Conservation (phyloP, 2,329 filamentous ascomycete genomes). For the Orbilia quercus region DNA sequence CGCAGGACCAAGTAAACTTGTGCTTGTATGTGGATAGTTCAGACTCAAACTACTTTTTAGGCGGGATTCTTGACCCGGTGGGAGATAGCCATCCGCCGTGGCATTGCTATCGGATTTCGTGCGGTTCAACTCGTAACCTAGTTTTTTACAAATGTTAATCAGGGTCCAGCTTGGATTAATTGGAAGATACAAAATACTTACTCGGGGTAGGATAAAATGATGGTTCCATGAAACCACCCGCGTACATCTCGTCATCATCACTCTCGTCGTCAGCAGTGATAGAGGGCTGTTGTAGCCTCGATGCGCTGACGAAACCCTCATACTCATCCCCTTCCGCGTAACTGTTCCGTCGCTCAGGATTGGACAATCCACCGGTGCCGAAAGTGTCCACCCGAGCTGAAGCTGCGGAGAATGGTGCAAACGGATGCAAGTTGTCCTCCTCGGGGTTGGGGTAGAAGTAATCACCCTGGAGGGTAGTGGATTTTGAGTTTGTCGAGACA, state of each 20-base stretch:
- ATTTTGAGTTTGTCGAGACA: constrained; percentile 24
- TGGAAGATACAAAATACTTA: constrained; percentile 62
- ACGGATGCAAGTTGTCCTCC: constrained; percentile 70
- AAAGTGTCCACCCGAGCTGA: constrained; percentile 82
- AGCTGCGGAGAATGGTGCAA: constrained; percentile 68
- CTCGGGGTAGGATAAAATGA: constrained; percentile 82
- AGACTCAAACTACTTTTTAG: constrained; percentile 57
- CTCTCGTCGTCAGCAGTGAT: constrained; percentile 81
- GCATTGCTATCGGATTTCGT: constrained; percentile 54
- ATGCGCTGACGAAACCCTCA: constrained; percentile 65
- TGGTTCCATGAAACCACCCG: constrained; percentile 72
- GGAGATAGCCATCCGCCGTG: constrained; percentile 39
- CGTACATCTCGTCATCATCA: constrained; percentile 60
- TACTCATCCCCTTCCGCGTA: constrained; percentile 54
- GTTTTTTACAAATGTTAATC: constrained; percentile 11
- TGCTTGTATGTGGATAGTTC: constrained; percentile 56
- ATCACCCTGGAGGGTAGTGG: constrained; percentile 22
- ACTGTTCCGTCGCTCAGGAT: constrained; percentile 66
- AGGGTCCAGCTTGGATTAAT: too few relatives aligned
- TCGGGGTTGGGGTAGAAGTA: constrained; percentile 62
- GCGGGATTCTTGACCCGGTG: constrained; percentile 44
- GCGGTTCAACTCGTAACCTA: constrained; percentile 51
- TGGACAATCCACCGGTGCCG: constrained; percentile 87
- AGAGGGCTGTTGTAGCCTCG: constrained; percentile 78
- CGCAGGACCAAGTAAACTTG: constrained; percentile 52